Evolutionary conservation across 352 stramenopile genomes (phyloP).

Genomic region (Globisporangium splendens): DNA sequence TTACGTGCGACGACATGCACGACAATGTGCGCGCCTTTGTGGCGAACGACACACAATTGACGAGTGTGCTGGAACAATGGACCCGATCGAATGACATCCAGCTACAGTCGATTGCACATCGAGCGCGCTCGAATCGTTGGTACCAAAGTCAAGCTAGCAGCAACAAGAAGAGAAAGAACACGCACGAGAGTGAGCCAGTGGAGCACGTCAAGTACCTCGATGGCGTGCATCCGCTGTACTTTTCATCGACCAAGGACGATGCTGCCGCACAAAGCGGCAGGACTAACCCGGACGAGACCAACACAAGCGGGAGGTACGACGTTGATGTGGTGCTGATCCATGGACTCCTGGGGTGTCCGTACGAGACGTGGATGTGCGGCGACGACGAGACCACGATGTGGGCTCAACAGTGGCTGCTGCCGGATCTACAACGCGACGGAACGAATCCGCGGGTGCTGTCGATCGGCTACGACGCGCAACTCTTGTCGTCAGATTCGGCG

Average conservation of each 20-base stretch:
- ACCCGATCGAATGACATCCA: slow-evolving; percentile 38
- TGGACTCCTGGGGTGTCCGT: slow-evolving; percentile 71
- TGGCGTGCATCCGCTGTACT: slow-evolving; percentile 65
- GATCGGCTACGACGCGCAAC: slow-evolving; percentile 78
- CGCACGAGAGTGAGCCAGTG: not conserved
- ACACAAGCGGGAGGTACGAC: slow-evolving; percentile 33
- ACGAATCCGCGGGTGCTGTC: slow-evolving; percentile 64
- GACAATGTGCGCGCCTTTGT: slow-evolving; percentile 30
- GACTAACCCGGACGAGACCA: slow-evolving; percentile 8
- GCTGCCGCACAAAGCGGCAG: not conserved
- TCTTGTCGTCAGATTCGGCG: slow-evolving; percentile 67
- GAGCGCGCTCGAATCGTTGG: slow-evolving; percentile 46
- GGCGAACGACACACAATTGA: slow-evolving; percentile 32
- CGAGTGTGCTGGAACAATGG: slow-evolving; percentile 38
- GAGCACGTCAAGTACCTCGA: slow-evolving; percentile 57
- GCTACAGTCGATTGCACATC: slow-evolving; percentile 52
- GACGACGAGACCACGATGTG: slow-evolving; percentile 59
- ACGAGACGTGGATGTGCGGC: slow-evolving; percentile 75
- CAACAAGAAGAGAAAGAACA: not conserved
- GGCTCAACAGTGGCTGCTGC: slow-evolving; percentile 64
- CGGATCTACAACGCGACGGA: slow-evolving; percentile 54
- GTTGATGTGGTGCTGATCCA: slow-evolving; percentile 84
- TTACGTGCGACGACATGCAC: slow-evolving; percentile 50
- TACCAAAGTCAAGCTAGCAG: slow-evolving; percentile 32
- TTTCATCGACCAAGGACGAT: slow-evolving; percentile 24